These are phyloP conservation scores for Toxicodendron radicans DNA, from an alignment of 345 rosid genomes.

Conservation along the genomic window DNA sequence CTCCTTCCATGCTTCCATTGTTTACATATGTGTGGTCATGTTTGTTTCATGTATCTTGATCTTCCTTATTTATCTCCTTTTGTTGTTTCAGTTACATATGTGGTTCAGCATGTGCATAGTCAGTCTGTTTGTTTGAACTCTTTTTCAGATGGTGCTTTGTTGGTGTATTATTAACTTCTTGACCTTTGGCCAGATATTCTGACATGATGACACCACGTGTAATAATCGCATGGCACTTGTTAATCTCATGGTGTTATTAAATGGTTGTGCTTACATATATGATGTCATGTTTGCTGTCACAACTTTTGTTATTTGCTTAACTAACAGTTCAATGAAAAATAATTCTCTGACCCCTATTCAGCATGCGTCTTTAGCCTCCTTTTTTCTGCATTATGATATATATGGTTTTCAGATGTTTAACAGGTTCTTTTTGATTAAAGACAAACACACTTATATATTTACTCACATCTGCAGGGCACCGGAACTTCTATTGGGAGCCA, in stretches of 20 bases:
- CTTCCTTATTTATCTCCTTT: neutral
- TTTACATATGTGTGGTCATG: neutral
- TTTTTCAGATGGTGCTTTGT: neutral
- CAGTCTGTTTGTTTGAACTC: neutral
- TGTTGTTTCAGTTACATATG: too few relatives aligned
- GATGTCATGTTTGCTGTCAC: neutral
- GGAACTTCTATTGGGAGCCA: conserved; percentile 92
- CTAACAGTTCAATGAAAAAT: neutral
- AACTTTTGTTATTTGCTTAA: neutral
- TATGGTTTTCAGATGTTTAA: neutral
- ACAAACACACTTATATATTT: neutral
- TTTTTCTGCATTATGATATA: too few relatives aligned
- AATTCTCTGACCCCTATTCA: neutral
- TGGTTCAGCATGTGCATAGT: neutral
- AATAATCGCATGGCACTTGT: neutral
- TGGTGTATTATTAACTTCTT: neutral
- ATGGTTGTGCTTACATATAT: neutral
- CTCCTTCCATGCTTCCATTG: neutral
- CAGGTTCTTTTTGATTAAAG: neutral
- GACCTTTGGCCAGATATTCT: neutral
- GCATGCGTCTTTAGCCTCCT: neutral
- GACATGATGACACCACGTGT: neutral
- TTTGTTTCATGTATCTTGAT: neutral
- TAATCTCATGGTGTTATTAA: neutral
- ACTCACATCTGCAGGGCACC: conserved; percentile 68